A percentile compares a stretch with the other conserved stretches of the same genome.
These are phyloP conservation scores for Bretschneidera sinensis DNA, from an alignment of 345 rosid genomes.

Conservation along the genomic window DNA sequence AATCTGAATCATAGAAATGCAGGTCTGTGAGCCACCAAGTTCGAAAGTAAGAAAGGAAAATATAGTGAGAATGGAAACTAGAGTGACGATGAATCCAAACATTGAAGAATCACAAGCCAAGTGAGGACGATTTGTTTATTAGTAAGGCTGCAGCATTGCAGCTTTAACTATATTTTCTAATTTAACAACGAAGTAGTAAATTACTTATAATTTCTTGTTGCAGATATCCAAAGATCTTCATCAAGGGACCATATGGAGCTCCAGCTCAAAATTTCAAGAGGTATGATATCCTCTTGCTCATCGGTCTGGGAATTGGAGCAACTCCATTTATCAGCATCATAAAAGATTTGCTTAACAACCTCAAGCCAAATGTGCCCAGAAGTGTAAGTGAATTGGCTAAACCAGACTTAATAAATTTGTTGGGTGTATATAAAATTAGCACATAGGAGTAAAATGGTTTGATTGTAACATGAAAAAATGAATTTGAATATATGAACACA, in stretches of 20 bases:
- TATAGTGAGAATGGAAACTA: slow-evolving; percentile 71
- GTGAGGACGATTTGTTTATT: slow-evolving; percentile 28
- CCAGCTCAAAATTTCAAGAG: slow-evolving; percentile 86
- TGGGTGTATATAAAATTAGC: no score
- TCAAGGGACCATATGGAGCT: slow-evolving; percentile 94
- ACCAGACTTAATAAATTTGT: no score
- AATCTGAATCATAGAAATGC: slow-evolving; percentile 7
- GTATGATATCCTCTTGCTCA: slow-evolving; percentile 70
- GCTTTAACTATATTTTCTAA: not conserved
- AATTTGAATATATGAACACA: not conserved
- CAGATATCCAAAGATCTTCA: slow-evolving; percentile 68
- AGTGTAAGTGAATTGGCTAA: slow-evolving; percentile 38
- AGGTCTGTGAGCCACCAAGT: slow-evolving; percentile 66
- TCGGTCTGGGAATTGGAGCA: slow-evolving; percentile 94
- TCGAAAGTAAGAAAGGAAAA: slow-evolving; percentile 35
- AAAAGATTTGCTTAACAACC: slow-evolving; percentile 72
- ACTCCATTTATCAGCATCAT: slow-evolving; percentile 92
- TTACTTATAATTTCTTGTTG: no score
- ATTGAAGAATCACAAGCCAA: slow-evolving; percentile 44
- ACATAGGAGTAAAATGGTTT: no score
- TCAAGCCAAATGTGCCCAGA: slow-evolving; percentile 37
- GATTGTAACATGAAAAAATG: no score
- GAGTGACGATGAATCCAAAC: slow-evolving; percentile 30
- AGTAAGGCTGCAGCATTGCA: no score
- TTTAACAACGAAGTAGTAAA: no score